Evolutionary conservation across 306 rosid genomes (phyloP).

Genomic region (Corylus heterophylla): DNA sequence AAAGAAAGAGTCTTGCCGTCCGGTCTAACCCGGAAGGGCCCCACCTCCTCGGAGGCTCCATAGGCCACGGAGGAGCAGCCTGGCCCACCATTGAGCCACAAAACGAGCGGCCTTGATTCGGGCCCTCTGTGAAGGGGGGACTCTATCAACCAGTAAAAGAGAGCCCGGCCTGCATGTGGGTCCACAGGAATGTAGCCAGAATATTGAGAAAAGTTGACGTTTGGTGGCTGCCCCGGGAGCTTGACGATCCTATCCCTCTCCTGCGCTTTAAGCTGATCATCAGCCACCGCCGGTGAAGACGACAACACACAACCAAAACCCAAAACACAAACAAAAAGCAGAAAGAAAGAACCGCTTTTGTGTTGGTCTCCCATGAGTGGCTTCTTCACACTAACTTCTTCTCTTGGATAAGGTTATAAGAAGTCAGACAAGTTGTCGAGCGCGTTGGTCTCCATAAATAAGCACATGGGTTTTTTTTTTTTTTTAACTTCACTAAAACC

Average conservation of each 20-base stretch:
- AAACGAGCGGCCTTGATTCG: background rate
- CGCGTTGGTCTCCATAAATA: too few relatives aligned
- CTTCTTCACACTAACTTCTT: background rate
- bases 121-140: background rate
- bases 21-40: background rate
- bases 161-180: background rate
- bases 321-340: too few relatives aligned
- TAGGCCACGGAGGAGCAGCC: background rate
- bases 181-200: background rate
- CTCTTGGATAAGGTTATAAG: background rate
- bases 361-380: background rate
- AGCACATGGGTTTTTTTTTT: too few relatives aligned
- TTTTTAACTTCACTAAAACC: too few relatives aligned
- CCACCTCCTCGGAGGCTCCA: background rate
- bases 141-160: background rate
- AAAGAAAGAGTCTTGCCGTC: background rate
- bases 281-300: background rate
- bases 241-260: background rate
- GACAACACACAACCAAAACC: background rate
- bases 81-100: background rate
- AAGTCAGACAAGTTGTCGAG: background rate
- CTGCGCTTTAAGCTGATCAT: background rate
- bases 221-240: background rate
- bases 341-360: background rate
- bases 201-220: background rate